Conservation (phyloP, 2,329 filamentous ascomycete species). For the Paramyrothecium roridum region DNA sequence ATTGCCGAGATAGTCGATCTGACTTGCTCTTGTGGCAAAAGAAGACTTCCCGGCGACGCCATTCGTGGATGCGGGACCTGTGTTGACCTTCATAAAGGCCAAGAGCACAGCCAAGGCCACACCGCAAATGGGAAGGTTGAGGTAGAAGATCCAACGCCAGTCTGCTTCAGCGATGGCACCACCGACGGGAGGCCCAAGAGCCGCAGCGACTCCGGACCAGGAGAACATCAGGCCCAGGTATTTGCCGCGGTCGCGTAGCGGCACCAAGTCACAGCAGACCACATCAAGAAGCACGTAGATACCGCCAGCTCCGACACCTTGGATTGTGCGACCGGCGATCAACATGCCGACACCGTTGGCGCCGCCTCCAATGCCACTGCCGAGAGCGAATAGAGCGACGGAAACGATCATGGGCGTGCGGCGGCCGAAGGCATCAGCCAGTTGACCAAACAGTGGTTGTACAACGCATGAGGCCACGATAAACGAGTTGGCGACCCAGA, state of each 20-base stretch:
- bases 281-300: constrained; percentile 27
- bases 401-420: constrained; percentile 31
- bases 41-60: constrained; percentile 9
- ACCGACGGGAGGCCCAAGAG: constrained; percentile 24
- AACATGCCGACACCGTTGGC: constrained; percentile 39
- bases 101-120: constrained; percentile 12
- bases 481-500: constrained; percentile 12
- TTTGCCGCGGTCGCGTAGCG: constrained; percentile 39
- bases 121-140: constrained; percentile 34
- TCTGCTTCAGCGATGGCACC: constrained; percentile 12
- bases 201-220: constrained; percentile 24
- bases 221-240: constrained; percentile 29
- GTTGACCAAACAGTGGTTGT: constrained; percentile 44
- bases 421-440: constrained; percentile 47
- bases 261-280: constrained; percentile 39
- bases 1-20: constrained; percentile 43
- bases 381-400: constrained; percentile 43
- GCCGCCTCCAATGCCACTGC: constrained; percentile 46
- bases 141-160: constrained; percentile 41
- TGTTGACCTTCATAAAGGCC: not conserved
- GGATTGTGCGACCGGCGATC: constrained; percentile 43
- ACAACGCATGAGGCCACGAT: constrained; percentile 23
- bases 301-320: constrained; percentile 39
- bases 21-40: too few relatives aligned
- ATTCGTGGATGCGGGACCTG: constrained; percentile 18